These are phyloP conservation scores for Didymella keratinophila DNA, from an alignment of 2,329 filamentous ascomycete species.

Conservation along the genomic window DNA sequence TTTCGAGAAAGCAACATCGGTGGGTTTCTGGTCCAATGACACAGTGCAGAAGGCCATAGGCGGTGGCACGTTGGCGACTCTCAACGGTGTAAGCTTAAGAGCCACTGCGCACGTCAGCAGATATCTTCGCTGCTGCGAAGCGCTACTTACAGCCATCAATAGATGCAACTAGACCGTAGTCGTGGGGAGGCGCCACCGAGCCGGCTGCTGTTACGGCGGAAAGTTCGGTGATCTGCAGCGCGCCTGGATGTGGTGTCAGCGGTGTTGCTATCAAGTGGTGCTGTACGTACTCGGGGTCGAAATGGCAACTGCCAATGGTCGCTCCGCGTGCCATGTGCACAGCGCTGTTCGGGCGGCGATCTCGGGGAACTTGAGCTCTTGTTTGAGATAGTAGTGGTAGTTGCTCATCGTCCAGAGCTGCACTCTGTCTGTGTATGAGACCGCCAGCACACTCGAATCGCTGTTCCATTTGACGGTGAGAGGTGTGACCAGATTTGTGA, in stretches of 20 bases:
- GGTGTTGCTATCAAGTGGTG: background rate
- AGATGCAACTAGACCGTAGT: slow-evolving; percentile 81
- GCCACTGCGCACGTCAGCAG: slow-evolving; percentile 51
- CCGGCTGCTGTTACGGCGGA: slow-evolving; percentile 73
- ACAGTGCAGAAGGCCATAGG: slow-evolving; percentile 89
- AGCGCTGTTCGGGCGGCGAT: slow-evolving; percentile 22
- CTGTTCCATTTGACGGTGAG: slow-evolving; percentile 85
- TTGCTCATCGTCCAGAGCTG: slow-evolving; percentile 98
- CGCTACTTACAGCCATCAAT: slow-evolving; percentile 75
- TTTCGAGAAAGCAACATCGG: slow-evolving; percentile 75
- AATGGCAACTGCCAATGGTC: slow-evolving; percentile 72
- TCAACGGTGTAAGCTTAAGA: slow-evolving; percentile 85
- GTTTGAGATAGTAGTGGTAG: slow-evolving; percentile 98
- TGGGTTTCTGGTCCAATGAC: slow-evolving; percentile 65
- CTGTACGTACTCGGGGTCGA: slow-evolving; percentile 46
- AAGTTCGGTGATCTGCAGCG: slow-evolving; percentile 68
- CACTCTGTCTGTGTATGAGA: slow-evolving; percentile 75
- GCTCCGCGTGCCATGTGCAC: slow-evolving; percentile 82
- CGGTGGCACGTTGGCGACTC: slow-evolving; percentile 84
- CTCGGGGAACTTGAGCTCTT: slow-evolving; percentile 68
- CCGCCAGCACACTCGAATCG: slow-evolving; percentile 88
- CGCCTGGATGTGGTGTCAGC: slow-evolving; percentile 40
- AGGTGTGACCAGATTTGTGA: slow-evolving; percentile 61
- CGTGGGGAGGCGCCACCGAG: slow-evolving; percentile 73
- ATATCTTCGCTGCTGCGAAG: background rate